Percentiles rank a stretch among this genome's conserved stretches.
phyloP scores from a whole-genome alignment of 306 rosid species.

The Neltuma alba region DNA sequence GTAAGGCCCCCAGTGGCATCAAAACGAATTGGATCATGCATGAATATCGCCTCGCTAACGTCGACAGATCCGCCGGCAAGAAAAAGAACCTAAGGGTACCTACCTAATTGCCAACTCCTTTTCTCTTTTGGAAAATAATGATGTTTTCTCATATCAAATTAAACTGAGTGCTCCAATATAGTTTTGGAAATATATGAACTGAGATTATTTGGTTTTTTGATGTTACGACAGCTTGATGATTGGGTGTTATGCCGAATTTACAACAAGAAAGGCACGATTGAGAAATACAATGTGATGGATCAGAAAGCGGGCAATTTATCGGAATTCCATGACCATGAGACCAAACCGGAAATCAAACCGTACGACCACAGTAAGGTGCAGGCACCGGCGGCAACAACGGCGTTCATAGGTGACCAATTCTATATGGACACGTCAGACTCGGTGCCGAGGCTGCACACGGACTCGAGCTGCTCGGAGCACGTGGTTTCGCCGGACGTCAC shows the following conservation, averaged over 20 bases:
- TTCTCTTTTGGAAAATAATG: too few relatives aligned
- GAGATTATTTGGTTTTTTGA: background rate
- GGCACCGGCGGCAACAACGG: background rate
- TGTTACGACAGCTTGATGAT: conserved; percentile 77
- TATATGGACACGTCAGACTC: conserved; percentile 69
- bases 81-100: conserved; percentile 73
- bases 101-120: too few relatives aligned
- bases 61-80: conserved; percentile 79
- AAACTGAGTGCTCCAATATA: background rate
- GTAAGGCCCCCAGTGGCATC: conserved; percentile 85
- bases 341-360: conserved; percentile 53
- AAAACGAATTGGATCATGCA: conserved; percentile 99
- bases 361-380: background rate
- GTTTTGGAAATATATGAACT: background rate
- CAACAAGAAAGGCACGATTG: conserved; percentile 85
- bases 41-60: conserved; percentile 95
- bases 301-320: conserved; percentile 23
- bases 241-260: conserved; percentile 95
- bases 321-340: conserved; percentile 63
- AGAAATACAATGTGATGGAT: conserved; percentile 47
- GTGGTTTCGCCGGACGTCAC: conserved; percentile 74
- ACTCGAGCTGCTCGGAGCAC: conserved; percentile 76
- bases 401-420: conserved; percentile 38
- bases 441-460: conserved; percentile 59
- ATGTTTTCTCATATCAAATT: too few relatives aligned